These are phyloP conservation scores for Pestalotiopsis sp. DNA, from an alignment of 2,329 filamentous ascomycete genomes.

Conservation along the genomic window DNA sequence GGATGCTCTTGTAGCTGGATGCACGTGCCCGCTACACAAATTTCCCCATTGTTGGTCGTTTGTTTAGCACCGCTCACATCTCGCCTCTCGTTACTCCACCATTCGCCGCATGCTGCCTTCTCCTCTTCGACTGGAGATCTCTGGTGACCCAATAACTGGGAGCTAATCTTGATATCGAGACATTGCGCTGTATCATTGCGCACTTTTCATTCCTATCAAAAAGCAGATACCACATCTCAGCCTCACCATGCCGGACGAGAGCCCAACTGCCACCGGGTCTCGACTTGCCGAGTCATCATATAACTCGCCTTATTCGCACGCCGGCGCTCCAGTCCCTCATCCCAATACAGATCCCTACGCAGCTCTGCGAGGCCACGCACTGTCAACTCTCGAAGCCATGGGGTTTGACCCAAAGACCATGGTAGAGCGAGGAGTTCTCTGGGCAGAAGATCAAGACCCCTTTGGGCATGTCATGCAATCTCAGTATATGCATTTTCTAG, in stretches of 20 bases:
- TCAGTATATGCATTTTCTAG: constrained; percentile 25
- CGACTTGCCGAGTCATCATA: background rate
- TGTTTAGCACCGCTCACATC: no score
- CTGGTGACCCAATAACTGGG: no score
- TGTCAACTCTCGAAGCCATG: constrained; percentile 21
- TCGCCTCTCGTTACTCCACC: no score
- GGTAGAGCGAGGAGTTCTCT: constrained; percentile 23
- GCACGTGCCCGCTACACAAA: no score
- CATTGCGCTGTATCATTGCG: background rate
- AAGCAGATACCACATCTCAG: background rate
- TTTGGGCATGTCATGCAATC: constrained; percentile 28
- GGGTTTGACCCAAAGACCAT: constrained; percentile 20
- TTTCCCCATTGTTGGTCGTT: no score
- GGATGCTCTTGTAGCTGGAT: no score
- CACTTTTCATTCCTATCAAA: background rate
- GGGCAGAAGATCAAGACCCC: constrained; percentile 29
- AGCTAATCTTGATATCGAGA: background rate
- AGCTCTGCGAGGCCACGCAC: constrained; percentile 16
- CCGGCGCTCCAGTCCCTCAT: background rate
- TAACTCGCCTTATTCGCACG: background rate
- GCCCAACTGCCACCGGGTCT: background rate
- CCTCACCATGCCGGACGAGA: background rate
- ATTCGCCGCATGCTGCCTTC: no score
- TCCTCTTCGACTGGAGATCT: no score
- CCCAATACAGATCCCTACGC: constrained; percentile 16